A percentile compares a stretch with the other conserved stretches of the same genome.
phyloP scores from a whole-genome alignment of 2,329 filamentous ascomycete genomes.

The Phaeoacremonium minimum region DNA sequence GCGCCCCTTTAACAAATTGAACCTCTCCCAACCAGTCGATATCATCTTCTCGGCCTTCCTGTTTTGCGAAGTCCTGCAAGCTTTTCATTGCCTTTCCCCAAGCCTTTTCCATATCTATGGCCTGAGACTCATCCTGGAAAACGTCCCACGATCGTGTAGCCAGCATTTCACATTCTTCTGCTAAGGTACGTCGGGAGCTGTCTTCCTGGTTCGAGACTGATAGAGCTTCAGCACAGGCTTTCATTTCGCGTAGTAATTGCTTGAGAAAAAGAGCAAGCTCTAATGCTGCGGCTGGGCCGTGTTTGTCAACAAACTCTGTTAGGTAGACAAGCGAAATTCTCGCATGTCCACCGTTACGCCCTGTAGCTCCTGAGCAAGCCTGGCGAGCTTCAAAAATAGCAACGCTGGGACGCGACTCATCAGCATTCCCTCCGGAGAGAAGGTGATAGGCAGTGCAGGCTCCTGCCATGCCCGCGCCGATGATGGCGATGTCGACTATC shows the following conservation, averaged over 20 bases:
- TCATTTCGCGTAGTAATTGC: constrained; percentile 5
- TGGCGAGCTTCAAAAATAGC: constrained; percentile 6
- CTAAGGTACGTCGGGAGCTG: neutral
- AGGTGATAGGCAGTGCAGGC: constrained; percentile 5
- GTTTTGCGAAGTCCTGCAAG: neutral
- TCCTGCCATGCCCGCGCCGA: constrained; percentile 8
- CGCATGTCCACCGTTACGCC: constrained; percentile 8
- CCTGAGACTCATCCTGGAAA: constrained; percentile 2
- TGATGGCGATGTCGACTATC: constrained; percentile 4
- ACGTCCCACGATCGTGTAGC: constrained; percentile 7
- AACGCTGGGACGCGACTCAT: neutral
- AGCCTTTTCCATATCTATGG: constrained; percentile 1
- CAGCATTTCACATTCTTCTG: constrained; percentile 7
- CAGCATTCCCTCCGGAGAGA: neutral
- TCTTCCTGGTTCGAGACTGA: constrained; percentile 4
- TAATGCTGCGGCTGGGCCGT: constrained; percentile 2
- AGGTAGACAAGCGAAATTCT: constrained; percentile 3
- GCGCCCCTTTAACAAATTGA: neutral
- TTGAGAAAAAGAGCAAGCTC: constrained; percentile 6
- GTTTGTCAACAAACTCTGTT: neutral
- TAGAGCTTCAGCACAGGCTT: constrained; percentile 1
- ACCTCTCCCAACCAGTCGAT: neutral
- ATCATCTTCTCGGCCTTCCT: neutral
- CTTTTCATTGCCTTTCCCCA: constrained; percentile 2
- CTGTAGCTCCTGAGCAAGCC: constrained; percentile 9